Percentiles rank a stretch among this genome's conserved stretches.
These are phyloP conservation scores for Pichia membranifaciens DNA, from an alignment of 805 yeast genomes.

Conservation along the genomic window DNA sequence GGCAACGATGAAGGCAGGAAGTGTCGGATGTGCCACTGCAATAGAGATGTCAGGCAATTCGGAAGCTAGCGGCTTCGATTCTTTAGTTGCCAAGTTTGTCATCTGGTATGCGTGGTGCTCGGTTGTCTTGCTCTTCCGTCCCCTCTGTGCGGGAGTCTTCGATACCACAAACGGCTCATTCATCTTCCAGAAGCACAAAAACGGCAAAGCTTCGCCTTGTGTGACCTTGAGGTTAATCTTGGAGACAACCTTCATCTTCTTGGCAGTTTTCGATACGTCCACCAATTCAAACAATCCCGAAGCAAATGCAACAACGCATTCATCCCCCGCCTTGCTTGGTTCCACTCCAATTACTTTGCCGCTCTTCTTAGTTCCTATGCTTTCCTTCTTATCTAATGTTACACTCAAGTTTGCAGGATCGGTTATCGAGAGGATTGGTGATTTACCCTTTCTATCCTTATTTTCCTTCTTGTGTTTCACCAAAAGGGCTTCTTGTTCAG, in stretches of 20 bases:
- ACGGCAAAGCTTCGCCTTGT: not conserved
- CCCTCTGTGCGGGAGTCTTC: not conserved
- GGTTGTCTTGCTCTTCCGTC: not conserved
- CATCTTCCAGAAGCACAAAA: conserved; percentile 9
- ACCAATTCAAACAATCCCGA: conserved; percentile 11
- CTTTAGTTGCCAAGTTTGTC: conserved; percentile 5
- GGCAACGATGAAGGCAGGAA: conserved; percentile 9
- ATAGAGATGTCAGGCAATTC: conserved; percentile 4
- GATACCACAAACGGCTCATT: conserved; percentile 8
- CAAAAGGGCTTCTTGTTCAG: conserved; percentile 9
- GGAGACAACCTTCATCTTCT: conserved; percentile 3
- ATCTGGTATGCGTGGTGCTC: not conserved
- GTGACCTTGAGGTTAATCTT: not conserved
- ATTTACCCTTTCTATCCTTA: conserved; percentile 9
- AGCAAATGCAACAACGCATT: conserved; percentile 3
- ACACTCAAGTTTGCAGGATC: not conserved
- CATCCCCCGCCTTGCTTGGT: not conserved
- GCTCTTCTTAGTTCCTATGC: not conserved
- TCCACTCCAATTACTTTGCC: not conserved
- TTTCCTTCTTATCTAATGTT: not conserved
- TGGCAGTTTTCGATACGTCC: not conserved
- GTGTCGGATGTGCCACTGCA: conserved; percentile 14
- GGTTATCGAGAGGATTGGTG: not conserved
- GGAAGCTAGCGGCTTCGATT: conserved; percentile 1
- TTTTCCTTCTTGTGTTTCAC: conserved; percentile 9